Evolutionary conservation across 1,284 basidiomycete species (phyloP), one percentile per base, ranked within the genome.

Genomic region (Microstroma glucosiphilum): DNA sequence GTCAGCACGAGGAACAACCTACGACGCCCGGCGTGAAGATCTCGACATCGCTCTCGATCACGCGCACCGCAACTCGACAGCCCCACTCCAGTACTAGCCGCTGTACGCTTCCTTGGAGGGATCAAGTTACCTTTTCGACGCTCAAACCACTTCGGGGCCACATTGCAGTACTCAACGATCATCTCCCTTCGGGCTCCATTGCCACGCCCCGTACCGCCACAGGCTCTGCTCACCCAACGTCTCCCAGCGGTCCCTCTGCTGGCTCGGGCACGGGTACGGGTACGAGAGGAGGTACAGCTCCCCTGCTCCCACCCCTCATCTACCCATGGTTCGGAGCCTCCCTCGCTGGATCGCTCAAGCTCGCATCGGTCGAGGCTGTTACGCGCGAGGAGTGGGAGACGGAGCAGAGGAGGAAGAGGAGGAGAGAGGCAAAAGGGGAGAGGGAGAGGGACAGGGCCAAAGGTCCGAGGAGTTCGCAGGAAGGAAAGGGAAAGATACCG

Each of bases 61-160:
- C 30, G 30, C 30, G 30, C 30, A 37, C 30, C 3, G 30, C 30
- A 37, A 37, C 30, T 37, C 30, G 30, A 4, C 30, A 37, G 30
- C 30, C 30, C 30, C 30, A 37, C 3, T 37, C 30, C 30, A 37
- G 30, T 37, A 3, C 30, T 9, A 37, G 9, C 30, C 30, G 30
- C 30, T 37, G 30, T 9, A 37, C 4, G 4, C 30, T 37, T 9
- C 30, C 30, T 9, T 37, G 30, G 30, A 37, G 30, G 9, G 30
- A 37, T 9, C 30, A 37, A 37, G 30, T 37, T 3, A 37, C 30
- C 30, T 48, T 48, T 12, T 17, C 43, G 21, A 84, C 51, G 8
- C 21, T 54, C 17, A 54, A 54, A 21, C 21, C 51, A 4, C 51
- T 54, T 7, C 6, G 51, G 13, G 51, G 25, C 12, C 42, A 55